These are phyloP conservation scores for Hyphopichia khmerensis DNA, from an alignment of 1,139 yeast genomes.

Conservation along the genomic window DNA sequence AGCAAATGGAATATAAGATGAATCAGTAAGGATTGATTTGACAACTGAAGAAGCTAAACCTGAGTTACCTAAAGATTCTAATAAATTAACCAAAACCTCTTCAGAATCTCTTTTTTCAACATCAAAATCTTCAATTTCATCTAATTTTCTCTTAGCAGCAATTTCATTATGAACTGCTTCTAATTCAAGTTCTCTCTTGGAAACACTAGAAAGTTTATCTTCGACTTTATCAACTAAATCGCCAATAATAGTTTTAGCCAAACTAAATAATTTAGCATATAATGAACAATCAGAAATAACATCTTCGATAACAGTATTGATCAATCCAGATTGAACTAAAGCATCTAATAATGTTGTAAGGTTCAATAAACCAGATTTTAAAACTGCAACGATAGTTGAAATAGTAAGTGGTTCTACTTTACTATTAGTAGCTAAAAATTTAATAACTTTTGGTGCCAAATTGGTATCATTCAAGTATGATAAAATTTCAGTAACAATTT, in stretches of 20 bases:
- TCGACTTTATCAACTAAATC: conserved; percentile 31
- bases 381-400: conserved; percentile 28
- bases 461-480: conserved; percentile 38
- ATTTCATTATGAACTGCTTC: background rate
- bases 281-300: conserved; percentile 43
- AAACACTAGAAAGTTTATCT: conserved; percentile 15
- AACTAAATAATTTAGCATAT: conserved; percentile 35
- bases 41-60: conserved; percentile 46
- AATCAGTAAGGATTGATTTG: conserved; percentile 39
- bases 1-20: conserved; percentile 38
- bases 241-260: conserved; percentile 28
- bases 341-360: conserved; percentile 36
- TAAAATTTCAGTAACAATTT: conserved; percentile 43
- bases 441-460: conserved; percentile 37
- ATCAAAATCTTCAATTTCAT: conserved; percentile 1
- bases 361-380: conserved; percentile 32
- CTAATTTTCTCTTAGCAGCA: conserved; percentile 1
- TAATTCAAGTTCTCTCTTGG: conserved; percentile 14
- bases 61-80: conserved; percentile 41
- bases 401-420: conserved; percentile 37
- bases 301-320: conserved; percentile 35
- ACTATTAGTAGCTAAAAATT: conserved; percentile 34
- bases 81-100: conserved; percentile 34
- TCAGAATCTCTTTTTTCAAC: conserved; percentile 23
- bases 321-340: conserved; percentile 39